Evolutionary conservation across 305 asterid species (phyloP), one percentile per base, ranked within the genome.

Genomic region (Plantago lanceolata): DNA sequence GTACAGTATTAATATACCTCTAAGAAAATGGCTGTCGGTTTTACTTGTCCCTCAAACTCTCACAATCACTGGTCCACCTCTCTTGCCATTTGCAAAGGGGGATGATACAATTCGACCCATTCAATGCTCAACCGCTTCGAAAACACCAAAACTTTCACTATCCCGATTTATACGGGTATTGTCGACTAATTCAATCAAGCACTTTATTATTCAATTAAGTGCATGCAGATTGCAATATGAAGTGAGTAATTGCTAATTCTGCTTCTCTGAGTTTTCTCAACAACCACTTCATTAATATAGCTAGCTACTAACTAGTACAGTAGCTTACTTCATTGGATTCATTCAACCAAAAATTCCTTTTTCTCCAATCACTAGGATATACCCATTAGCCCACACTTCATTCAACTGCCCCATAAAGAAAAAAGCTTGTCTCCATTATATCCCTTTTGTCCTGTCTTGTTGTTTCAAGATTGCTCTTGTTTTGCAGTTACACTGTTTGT

Each of bases 201-300:
- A n/a, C n/a, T n/a, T n/a, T n/a, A n/a, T n/a, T n/a, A n/a, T n/a
- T n/a, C 21, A 24, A 69, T 64, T 63, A 57, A 73, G 58, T 57
- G 70, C 64, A 71, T 74, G 74, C 52, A 12, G 3, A 1, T 1
- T 24, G 28, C 1, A 24, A 1, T 24, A 24, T 24, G 28, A 24
- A 24, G 72, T 57, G 40, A 68, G 64, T 75, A 67, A 74, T 74
- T 80, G 82, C 76, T 50, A 72, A 63, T 67, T 68, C 72, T 63
- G 65, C 64, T 45, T 43, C 40, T 63, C 59, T 52, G 28, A 24
- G 28, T 24, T 24, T 24, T 24, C 28, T 24, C 28, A 24, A 24
- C 80, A 80, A 70, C 78, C 29, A 67, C 78, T 64, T 76, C 70
- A 51, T 35, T 40, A n/a, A n/a, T 49, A 50, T 43, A 48, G 57